Evolutionary conservation across 2,329 filamentous ascomycete species (phyloP), one percentile per base, ranked within the genome.

Genomic region (Scedosporium dehoogii): DNA sequence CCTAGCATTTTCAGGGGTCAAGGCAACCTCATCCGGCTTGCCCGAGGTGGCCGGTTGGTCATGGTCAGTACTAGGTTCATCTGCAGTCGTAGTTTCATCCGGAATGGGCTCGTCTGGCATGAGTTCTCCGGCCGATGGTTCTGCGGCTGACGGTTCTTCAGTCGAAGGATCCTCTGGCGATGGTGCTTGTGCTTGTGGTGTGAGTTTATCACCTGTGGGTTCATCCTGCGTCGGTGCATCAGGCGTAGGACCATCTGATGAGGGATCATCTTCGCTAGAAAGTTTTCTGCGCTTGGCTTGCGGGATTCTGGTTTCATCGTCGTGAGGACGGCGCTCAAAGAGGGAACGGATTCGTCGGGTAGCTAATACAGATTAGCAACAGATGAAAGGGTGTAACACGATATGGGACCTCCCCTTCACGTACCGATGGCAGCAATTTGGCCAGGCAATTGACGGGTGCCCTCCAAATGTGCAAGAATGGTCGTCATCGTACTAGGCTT

Each of bases 201-300:
- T 6, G 29, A 1, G 3, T 29, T 7, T 6, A 6, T 29, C 29
- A 6, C 29, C 4, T 6, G 6, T 38, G 10, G 33, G 33, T 38
- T 33, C 29, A 33, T 33, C 6, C 9, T 6, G 2, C 7, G 10
- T 12, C 16, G 46, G 46, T 51, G 6, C n/a, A 18, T 51, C 46
- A 1, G 7, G 46, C 51, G 12, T 21, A 29, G 51, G 23, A 2
- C 5, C 21, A 56, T 25, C 27, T 10, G 51, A 12, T 12, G 51
- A 18, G 14, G 21, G 38, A 18, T 38, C 33, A 38, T 38, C 18
- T 18, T 48, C 21, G 18, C 33, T 53, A 16, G 51, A 46, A 14
- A 62, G 14, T 29, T 62, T 62, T n/a, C 44, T 16, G 18, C 60
- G 41, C 53, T 62, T 62, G 4, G 29, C 16, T 6, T 51, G 59